Base-by-base conservation (phyloP, 768 basidiomycete genomes). In the Clitopilus passeckerianus region DNA sequence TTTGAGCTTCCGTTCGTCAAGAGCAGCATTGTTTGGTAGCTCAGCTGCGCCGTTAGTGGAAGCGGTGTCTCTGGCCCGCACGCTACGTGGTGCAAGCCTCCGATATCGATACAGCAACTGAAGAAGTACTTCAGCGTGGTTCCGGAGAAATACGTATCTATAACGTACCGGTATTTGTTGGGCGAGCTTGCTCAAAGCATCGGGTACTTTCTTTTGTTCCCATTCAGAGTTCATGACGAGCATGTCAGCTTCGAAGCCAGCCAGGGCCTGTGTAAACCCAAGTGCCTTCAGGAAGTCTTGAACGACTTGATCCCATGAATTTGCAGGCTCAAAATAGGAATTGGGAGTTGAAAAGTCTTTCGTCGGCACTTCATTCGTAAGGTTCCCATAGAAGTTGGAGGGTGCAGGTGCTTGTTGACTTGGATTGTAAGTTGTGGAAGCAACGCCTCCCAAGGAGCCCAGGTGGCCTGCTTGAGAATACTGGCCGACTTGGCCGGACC, bases 1-100 rank as follows among this genome's bases (percentile, higher is more conserved):
- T 41, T 84, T 80, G 0, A 89, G 73, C 66, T 89, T 93, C 46
- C 90, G 80, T 59, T 87, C 82, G n/a, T 89, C 86, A 10, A 91
- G 68, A 7, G 79, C 62, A 18, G 68, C 69, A 23, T 61, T 55
- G 12, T 53, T 1, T 14, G 35, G 7, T 30, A 30, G 18, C n/a
- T 63, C 23, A 5, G 43, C 18, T 41, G 14, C 10, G n/a, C 5
- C 37, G 10, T 41, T 41, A 3, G 37, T 10, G n/a, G 69, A 23
- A 61, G 56, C 6, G 52, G 8, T 10, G 41, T 22, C n/a, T 62
- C 18, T 8, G 41, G 23, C 57, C 15, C 64, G 33, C 27, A 7
- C 4, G 27, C 27, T 30, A 30, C 27, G 27, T 30, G 27, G 27
- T 7, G 27, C 7, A 30, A 30, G 27, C 27, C 27, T 30, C 7